A percentile compares a stretch with the other conserved stretches of the same genome.
phyloP scores from a whole-genome alignment of 805 yeast species.

The Candida anglica region DNA sequence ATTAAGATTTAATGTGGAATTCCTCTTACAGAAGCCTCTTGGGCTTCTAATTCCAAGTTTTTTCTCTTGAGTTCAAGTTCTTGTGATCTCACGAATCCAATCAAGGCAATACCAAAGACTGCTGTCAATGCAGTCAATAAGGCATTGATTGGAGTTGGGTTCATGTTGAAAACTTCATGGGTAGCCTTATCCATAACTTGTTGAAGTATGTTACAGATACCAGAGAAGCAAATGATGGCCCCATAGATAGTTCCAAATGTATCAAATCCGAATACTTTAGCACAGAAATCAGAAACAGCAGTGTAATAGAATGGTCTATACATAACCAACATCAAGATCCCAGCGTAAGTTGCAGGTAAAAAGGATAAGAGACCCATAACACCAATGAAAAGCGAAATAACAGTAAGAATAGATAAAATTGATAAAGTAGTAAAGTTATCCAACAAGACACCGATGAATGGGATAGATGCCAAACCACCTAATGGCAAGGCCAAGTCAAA shows the following conservation, averaged over 20 bases:
- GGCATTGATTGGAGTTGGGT: slow-evolving; percentile 77
- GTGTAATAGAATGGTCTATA: slow-evolving; percentile 93
- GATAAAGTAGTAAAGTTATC: slow-evolving; percentile 68
- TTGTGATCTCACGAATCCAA: slow-evolving; percentile 41
- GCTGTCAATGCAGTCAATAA: slow-evolving; percentile 52
- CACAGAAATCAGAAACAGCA: slow-evolving; percentile 85
- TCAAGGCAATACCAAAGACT: slow-evolving; percentile 44
- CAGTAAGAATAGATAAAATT: slow-evolving; percentile 49
- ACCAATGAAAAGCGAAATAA: slow-evolving; percentile 62
- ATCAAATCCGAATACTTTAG: slow-evolving; percentile 88
- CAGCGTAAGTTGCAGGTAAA: slow-evolving; percentile 56
- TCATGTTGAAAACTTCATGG: slow-evolving; percentile 60
- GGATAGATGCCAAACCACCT: slow-evolving; percentile 85
- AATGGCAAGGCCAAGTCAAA: slow-evolving; percentile 85
- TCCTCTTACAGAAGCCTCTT: slow-evolving; percentile 46
- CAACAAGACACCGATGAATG: slow-evolving; percentile 75
- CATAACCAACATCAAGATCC: slow-evolving; percentile 68
- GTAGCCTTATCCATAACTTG: slow-evolving; percentile 67
- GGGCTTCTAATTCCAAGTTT: slow-evolving; percentile 60
- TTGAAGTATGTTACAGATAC: slow-evolving; percentile 73
- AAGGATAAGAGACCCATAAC: slow-evolving; percentile 61
- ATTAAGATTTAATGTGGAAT: slow-evolving; percentile 42
- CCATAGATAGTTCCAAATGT: slow-evolving; percentile 94
- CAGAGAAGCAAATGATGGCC: slow-evolving; percentile 74
- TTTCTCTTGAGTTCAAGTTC: slow-evolving; percentile 42